phyloP scores from a whole-genome alignment of 2,329 filamentous ascomycete species.

The Aquanectria penicillioides region DNA sequence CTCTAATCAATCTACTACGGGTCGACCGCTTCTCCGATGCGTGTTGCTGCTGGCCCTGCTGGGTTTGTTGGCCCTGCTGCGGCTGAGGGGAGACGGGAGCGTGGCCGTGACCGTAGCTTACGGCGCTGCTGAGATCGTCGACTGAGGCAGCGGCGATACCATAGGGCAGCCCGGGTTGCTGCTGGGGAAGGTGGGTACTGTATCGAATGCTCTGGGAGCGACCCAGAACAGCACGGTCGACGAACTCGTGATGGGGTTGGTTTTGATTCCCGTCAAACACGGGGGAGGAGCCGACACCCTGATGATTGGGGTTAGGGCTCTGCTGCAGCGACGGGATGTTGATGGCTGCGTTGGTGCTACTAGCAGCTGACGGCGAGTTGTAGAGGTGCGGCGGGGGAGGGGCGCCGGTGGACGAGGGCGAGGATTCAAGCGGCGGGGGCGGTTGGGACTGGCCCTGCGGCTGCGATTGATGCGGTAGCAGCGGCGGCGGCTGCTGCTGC shows the following conservation, averaged over 20 bases:
- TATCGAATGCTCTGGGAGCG: conserved; percentile 65
- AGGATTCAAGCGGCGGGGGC: conserved; percentile 29
- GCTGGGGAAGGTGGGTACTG: conserved; percentile 44
- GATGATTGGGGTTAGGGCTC: conserved; percentile 40
- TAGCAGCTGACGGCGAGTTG: conserved; percentile 41
- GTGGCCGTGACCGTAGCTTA: conserved; percentile 33
- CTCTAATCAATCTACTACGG: conserved; percentile 26
- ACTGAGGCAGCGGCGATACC: conserved; percentile 51
- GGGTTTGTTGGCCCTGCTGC: conserved; percentile 40
- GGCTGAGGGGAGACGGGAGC: conserved; percentile 28
- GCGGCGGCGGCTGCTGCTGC: conserved; percentile 18
- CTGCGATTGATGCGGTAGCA: conserved; percentile 25
- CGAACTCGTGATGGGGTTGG: conserved; percentile 54
- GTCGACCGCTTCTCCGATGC: conserved; percentile 22
- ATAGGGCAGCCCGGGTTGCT: conserved; percentile 44
- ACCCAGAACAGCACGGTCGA: conserved; percentile 53
- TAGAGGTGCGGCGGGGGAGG: conserved; percentile 46
- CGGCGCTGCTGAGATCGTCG: conserved; percentile 50
- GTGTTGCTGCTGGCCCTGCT: conserved; percentile 49
- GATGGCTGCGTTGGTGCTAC: conserved; percentile 38
- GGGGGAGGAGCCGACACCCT: conserved; percentile 35
- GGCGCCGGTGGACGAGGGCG: conserved; percentile 31
- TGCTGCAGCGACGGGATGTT: conserved; percentile 45
- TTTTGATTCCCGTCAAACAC: conserved; percentile 49
- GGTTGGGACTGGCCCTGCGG: conserved; percentile 25